Percentiles rank a stretch among this genome's conserved stretches.
Conservation (phyloP, 2,329 filamentous ascomycete species). For the Myriosclerotinia duriaeana region DNA sequence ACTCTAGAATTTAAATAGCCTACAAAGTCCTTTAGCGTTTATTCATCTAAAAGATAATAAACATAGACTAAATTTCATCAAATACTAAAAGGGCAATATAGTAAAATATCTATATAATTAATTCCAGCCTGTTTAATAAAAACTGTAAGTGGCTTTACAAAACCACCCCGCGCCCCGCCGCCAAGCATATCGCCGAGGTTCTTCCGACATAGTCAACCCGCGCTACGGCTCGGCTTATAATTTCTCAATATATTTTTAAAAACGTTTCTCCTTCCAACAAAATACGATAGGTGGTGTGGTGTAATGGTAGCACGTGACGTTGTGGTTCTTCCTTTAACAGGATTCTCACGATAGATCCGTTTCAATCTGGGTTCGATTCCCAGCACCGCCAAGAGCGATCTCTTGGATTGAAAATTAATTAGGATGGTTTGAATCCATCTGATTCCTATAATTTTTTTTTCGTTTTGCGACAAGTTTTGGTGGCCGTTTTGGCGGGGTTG, state of each 20-base stretch:
- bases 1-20: no score
- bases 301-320: constrained; percentile 41
- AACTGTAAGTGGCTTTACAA: no score
- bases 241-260: accelerated
- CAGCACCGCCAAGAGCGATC: constrained; percentile 37
- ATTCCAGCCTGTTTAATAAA: no score
- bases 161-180: no score
- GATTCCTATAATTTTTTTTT: background rate
- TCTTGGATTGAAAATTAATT: constrained; percentile 35
- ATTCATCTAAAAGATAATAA: no score
- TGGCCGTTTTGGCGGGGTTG: background rate
- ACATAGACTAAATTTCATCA: no score
- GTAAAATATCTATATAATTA: no score
- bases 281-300: constrained; percentile 29
- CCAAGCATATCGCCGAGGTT: no score
- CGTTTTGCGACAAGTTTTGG: background rate
- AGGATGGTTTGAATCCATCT: constrained; percentile 29
- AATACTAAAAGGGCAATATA: no score
- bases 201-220: no score
- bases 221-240: background rate
- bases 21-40: no score
- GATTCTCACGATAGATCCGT: constrained; percentile 34
- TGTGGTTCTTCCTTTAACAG: constrained; percentile 34
- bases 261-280: accelerated
- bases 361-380: constrained; percentile 42